Evolutionary conservation across 768 basidiomycete species (phyloP), one percentile per base, ranked within the genome.

Genomic region (Termitomyces sp.): DNA sequence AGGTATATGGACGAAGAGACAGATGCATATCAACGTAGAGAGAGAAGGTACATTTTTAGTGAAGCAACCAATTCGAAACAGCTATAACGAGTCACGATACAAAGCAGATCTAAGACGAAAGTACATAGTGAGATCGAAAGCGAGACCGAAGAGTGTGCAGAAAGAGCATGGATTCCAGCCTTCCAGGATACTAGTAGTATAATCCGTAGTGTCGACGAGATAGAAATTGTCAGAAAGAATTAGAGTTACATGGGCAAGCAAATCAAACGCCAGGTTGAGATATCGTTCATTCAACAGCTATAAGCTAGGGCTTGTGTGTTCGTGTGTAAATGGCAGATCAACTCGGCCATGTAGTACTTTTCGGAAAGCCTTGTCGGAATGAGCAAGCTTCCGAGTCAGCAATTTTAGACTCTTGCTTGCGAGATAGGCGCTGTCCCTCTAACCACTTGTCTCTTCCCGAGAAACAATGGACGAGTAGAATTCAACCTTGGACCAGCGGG

Each of bases 291-390:
- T n/a, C n/a, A n/a, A n/a, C n/a, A 80, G 56, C 61, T 71, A 58
- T 80, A 79, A 43, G 68, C 70, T 51, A 74, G 76, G n/a, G 18
- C 66, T 75, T 52, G 68, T 70, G 56, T 76, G 75, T 45, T 81
- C 75, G 57, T 68, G 70, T 42, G 67, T 72, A 11, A 83, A 86
- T 13, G 84, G 84, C 10, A 84, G 83, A 18, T 84, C 75, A 50
- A 87, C n/a, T n/a, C 75, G 52, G 85, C 75, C 27, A 87, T 82
- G 38, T 79, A 75, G n/a, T n/a, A n/a, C n/a, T n/a, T n/a, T n/a
- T n/a, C n/a, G n/a, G n/a, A n/a, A n/a, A n/a, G n/a, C n/a, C n/a
- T n/a, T 87, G 57, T 88, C 85, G 33, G 80, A 84, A 59, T 85
- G 74, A 44, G 72, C 73, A 56, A 89, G 81, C 59, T 73, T 79